Evolutionary conservation across 306 rosid genomes (phyloP), one percentile per base, ranked within the genome.

Genomic region (Ochetophila trinervis): DNA sequence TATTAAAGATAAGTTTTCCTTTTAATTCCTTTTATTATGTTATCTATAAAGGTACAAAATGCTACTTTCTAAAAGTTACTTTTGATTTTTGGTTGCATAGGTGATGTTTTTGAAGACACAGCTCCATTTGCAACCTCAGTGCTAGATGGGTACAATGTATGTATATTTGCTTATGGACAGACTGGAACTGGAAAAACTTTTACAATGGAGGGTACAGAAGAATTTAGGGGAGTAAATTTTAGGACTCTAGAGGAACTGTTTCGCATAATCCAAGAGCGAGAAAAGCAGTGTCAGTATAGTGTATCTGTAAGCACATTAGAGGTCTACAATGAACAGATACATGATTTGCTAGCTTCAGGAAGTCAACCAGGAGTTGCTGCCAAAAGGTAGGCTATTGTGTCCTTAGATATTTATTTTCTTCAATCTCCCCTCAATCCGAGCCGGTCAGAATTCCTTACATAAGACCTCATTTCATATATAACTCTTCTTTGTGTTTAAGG

Each of bases 171-270:
- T 9, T 93, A 86, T 32, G 98, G 98, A 40, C 98, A 93, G 76
- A 93, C 98, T 5, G 98, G 98, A 57, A 87, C 90, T 6, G 98
- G 98, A 36, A 93, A 93, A 75, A 94, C 99, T 13, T 94, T 90
- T 71, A 94, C 99, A 48, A 94, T 94, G 99, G 95, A 88, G 72
- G 99, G 99, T 16, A 88, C 94, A 19, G 79, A 86, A 78, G 87
- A 77, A 35, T 88, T 89, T 62, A 97, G 97, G 1, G 99, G 99
- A 49, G 99, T 94, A 67, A 94, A 94, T 74, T 94, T 87, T 72
- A 81, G 97, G 84, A 94, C 87, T 65, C 99, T 94, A 16, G 85
- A 90, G 75, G 88, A 88, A 84, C 74, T 94, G 79, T 94, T 94
- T 78, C 50, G 64, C 69, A 75, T 81, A 54, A 86, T 87, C 44